A percentile compares a stretch with the other conserved stretches of the same genome.
These are phyloP conservation scores for Psilocybe cyanescens DNA, from an alignment of 768 basidiomycete genomes.

Conservation along the genomic window DNA sequence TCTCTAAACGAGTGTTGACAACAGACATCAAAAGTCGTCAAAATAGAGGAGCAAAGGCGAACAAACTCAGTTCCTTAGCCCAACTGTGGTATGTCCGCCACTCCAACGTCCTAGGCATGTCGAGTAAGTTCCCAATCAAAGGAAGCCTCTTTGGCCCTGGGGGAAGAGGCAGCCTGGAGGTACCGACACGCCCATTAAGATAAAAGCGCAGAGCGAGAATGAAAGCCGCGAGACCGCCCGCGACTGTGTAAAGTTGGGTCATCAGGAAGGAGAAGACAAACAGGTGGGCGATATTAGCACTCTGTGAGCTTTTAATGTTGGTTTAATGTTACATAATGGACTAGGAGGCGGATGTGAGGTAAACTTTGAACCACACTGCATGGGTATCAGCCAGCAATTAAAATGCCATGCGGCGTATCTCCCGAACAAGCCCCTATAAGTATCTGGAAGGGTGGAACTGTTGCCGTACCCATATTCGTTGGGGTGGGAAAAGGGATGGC, in stretches of 20 bases:
- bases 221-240: neutral
- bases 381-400: no score
- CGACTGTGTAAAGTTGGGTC: neutral
- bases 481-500: no score
- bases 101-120: constrained; percentile 22
- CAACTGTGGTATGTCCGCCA: constrained; percentile 27
- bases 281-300: no score
- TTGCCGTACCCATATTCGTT: no score
- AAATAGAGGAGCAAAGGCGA: neutral
- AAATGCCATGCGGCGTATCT: no score
- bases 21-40: neutral
- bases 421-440: no score
- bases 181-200: neutral
- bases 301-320: no score
- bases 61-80: constrained; percentile 24
- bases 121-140: constrained; percentile 23
- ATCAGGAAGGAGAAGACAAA: no score
- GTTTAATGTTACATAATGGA: no score
- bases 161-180: constrained; percentile 20
- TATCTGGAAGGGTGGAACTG: no score
- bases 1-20: constrained; percentile 20
- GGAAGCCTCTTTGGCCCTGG: constrained; percentile 28
- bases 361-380: no score
- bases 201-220: neutral
- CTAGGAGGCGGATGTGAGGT: no score